These are phyloP conservation scores for Globisporangium spinosum DNA, from an alignment of 352 stramenopile genomes.

Conservation along the genomic window DNA sequence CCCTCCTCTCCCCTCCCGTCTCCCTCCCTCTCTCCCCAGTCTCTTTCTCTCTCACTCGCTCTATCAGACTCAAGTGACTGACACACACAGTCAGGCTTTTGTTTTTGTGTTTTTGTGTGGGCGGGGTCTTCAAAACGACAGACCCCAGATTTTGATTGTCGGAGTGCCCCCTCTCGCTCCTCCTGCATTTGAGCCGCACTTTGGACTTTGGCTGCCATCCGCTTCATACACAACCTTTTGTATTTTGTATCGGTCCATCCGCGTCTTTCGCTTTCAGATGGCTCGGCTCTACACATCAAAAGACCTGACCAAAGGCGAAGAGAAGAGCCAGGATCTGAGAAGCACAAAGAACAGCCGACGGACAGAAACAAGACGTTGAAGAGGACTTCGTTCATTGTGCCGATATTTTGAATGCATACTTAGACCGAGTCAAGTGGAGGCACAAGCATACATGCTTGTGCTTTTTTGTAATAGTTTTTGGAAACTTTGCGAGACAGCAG, in stretches of 20 bases:
- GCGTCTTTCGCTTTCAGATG: background rate
- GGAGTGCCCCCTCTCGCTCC: background rate
- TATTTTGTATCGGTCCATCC: background rate
- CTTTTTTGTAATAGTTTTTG: background rate
- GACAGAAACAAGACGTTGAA: background rate
- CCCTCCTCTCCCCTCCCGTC: slow-evolving; percentile 4
- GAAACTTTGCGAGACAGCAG: background rate
- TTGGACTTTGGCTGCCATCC: background rate
- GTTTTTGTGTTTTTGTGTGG: background rate
- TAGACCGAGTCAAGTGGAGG: background rate
- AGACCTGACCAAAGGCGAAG: background rate
- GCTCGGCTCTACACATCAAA: background rate
- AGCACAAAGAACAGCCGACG: background rate
- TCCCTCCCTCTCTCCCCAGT: background rate
- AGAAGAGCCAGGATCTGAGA: background rate
- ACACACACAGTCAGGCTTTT: background rate
- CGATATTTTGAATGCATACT: background rate
- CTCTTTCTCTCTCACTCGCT: background rate
- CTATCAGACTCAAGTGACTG: background rate
- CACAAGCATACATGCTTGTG: background rate
- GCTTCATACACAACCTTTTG: background rate
- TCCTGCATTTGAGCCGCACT: background rate
- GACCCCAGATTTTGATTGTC: background rate
- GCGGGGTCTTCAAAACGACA: background rate
- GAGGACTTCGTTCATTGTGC: background rate